These are phyloP conservation scores for Apiospora hydei DNA, from an alignment of 2,329 filamentous ascomycete genomes.

Conservation along the genomic window DNA sequence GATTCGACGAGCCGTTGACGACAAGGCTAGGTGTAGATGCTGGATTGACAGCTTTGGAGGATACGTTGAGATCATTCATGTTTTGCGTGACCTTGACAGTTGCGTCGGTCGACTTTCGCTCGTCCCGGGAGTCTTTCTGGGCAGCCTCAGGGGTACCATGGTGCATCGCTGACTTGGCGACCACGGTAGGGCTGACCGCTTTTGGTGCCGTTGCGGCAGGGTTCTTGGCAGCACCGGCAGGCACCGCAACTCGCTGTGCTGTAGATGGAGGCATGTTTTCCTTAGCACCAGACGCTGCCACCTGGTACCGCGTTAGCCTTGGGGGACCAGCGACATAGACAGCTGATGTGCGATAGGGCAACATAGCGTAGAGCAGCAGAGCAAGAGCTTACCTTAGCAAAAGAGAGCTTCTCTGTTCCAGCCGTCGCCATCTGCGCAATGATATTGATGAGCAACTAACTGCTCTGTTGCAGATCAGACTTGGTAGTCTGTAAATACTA, in stretches of 20 bases:
- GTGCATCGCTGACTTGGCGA: slow-evolving; percentile 31
- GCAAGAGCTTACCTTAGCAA: slow-evolving; percentile 40
- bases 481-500: slow-evolving; percentile 25
- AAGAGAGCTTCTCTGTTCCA: slow-evolving; percentile 42
- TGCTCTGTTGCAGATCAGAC: slow-evolving; percentile 15
- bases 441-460: slow-evolving; percentile 37
- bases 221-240: slow-evolving; percentile 34
- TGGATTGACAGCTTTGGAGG: slow-evolving; percentile 32
- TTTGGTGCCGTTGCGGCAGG: slow-evolving; percentile 31
- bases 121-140: slow-evolving; percentile 5
- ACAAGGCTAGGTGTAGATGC: slow-evolving; percentile 51
- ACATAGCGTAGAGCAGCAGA: neutral
- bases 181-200: slow-evolving; percentile 29
- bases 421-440: slow-evolving; percentile 37
- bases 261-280: slow-evolving; percentile 37
- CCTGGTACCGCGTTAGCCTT: slow-evolving; percentile 31
- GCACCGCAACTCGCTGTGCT: slow-evolving; percentile 41
- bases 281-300: slow-evolving; percentile 42
- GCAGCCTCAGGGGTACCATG: neutral
- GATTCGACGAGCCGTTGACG: slow-evolving; percentile 56
- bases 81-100: slow-evolving; percentile 30
- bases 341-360: neutral
- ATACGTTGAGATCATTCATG: slow-evolving; percentile 34
- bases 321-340: neutral
- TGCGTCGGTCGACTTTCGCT: slow-evolving; percentile 29